Percentiles rank a stretch among this genome's conserved stretches.
These are phyloP conservation scores for Microdochium trichocladiopsis DNA, from an alignment of 2,329 filamentous ascomycete genomes.

Conservation along the genomic window DNA sequence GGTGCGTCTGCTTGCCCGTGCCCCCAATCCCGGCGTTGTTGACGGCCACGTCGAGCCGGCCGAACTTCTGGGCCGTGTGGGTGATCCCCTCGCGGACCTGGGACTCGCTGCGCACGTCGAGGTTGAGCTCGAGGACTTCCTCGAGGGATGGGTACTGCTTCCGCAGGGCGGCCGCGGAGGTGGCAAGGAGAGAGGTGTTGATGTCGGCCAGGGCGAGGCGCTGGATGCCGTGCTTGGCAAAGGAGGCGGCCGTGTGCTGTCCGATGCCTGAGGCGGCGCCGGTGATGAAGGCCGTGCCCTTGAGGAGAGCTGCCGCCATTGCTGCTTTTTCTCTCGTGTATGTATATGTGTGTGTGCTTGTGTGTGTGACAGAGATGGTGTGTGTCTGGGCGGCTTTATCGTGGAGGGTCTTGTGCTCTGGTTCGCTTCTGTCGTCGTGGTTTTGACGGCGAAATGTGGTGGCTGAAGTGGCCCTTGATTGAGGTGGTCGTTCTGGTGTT, in stretches of 20 bases:
- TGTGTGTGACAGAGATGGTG: not conserved
- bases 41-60: constrained; percentile 46
- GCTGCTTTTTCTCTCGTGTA: not conserved
- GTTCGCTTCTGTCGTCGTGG: too few species aligned
- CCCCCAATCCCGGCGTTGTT: constrained; percentile 48
- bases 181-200: constrained; percentile 23
- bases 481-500: too few species aligned
- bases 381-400: not conserved
- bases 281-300: constrained; percentile 39
- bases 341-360: not conserved
- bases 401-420: too few species aligned
- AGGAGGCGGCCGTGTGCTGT: constrained; percentile 33
- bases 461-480: too few species aligned
- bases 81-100: constrained; percentile 35
- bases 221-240: constrained; percentile 38
- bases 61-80: constrained; percentile 34
- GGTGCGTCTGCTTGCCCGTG: constrained; percentile 31
- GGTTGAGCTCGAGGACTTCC: constrained; percentile 27
- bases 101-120: constrained; percentile 37
- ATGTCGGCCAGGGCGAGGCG: constrained; percentile 39
- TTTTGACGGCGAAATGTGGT: too few species aligned
- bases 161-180: constrained; percentile 24
- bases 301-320: constrained; percentile 29
- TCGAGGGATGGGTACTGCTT: constrained; percentile 29
- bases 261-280: constrained; percentile 44